Evolutionary conservation across 2,329 filamentous ascomycete species (phyloP), one percentile per base, ranked within the genome.

Genomic region (Zalaria obscura): DNA sequence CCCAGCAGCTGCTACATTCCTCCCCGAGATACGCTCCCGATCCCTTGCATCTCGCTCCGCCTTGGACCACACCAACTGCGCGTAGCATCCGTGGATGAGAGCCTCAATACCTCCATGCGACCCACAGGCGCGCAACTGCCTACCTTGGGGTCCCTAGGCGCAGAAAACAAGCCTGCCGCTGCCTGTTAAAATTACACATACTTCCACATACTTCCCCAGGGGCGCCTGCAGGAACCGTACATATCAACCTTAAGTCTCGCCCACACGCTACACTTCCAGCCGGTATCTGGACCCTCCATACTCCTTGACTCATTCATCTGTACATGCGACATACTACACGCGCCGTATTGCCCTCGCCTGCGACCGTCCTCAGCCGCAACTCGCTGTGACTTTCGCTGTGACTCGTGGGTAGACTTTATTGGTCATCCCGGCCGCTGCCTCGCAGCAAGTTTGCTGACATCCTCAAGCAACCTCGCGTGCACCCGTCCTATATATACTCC

Each of bases 171-270:
- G n/a, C 7, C 36, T 27, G 5, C 36, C 8, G 36, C 36, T 38
- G 36, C 36, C 11, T 40, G 26, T 38, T 44, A 39, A 44, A 41
- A 44, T 44, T 44, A 36, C 42, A 43, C 42, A 44, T 44, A 44
- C 36, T 44, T 44, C 18, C 27, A 28, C 29, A 32, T 32, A 32
- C n/a, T n/a, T 32, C n/a, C 29, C 29, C 29, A 7, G 29, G 29
- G 7, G 29, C n/a, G 18, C 29, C 29, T 32, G 29, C 29, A 32
- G 29, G 29, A 7, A 32, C 29, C 29, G 29, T 32, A 32, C 29
- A 32, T 32, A 32, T 32, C 29, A 32, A 32, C 7, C 7, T 7
- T 7, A 7, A 7, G 29, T 32, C n/a, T n/a, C 29, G 7, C 29
- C n/a, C 29, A 32, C 7, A 32, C 29, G 7, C 29, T 32, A 7